Base-by-base conservation (phyloP, 1,139 yeast genomes). In the Suhomyces choctaworum region DNA sequence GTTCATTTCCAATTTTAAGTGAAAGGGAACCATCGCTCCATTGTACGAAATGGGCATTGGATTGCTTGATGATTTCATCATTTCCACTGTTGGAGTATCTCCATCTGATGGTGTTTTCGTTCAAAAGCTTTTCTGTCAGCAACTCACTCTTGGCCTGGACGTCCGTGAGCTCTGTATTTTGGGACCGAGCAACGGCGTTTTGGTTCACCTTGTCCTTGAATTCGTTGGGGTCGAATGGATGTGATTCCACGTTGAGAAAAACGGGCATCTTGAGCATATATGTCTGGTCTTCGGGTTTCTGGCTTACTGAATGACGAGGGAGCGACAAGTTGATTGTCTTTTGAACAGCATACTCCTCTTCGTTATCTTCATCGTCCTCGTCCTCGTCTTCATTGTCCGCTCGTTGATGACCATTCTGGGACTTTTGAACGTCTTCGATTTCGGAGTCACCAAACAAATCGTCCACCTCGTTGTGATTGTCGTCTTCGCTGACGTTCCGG, bases 1-100 rank as follows among this genome's bases (percentile, higher is more conserved):
- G 73, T 60, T 92, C 98, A 32, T 71, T 73, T 13, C 99, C 99
- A 29, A 94, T 66, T 51, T 88, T 90, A 43, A 92, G 66, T 2
- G 97, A 88, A 45, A 82, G 61, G 4, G 86, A 72, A 0, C 98
- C 99, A 60, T 92, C 97, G 39, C 85, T 83, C 99, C 99, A 92
- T 57, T 86, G 83, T 20, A 92, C 76, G 40, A 90, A 81, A 54
- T 92, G 89, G 3, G 97, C 82, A 54, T 92, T 92, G 5, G 95
- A 83, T 57, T 89, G 95, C 51, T 86, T 86, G 50, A 75, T 75
- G 46, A 85, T 78, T 38, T 76, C 82, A 42, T 70, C 75, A 39
- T 80, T 73, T 17, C 79, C 85, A 35, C 75, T 66, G 28, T 76
- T 77, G 19, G 88, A 82, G 58, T 90, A 89, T 61, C 95, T 79